A percentile compares a stretch with the other conserved stretches of the same genome.
These are phyloP conservation scores for Colletotrichum camelliae DNA, from an alignment of 2,329 filamentous ascomycete species.

Conservation along the genomic window DNA sequence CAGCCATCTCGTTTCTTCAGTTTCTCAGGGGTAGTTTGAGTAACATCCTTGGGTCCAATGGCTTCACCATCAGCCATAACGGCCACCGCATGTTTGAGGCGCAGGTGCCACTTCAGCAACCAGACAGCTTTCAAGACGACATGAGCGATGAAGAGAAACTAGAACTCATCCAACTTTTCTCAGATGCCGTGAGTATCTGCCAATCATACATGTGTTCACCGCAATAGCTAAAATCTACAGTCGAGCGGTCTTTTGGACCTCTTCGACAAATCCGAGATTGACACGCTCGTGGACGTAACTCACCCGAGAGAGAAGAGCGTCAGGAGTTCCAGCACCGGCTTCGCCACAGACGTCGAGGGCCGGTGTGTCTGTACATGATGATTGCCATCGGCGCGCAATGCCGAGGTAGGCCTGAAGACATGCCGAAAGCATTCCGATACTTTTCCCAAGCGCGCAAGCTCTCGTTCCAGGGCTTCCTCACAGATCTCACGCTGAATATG, in stretches of 20 bases:
- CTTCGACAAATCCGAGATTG: slow-evolving; percentile 24
- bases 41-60: slow-evolving; percentile 57
- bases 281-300: neutral
- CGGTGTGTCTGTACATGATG: slow-evolving; percentile 40
- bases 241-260: slow-evolving; percentile 39
- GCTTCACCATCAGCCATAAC: slow-evolving; percentile 56
- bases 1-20: slow-evolving; percentile 61
- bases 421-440: slow-evolving; percentile 33
- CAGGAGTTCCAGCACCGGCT: neutral
- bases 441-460: slow-evolving; percentile 53
- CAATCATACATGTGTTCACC: too few species aligned
- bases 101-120: slow-evolving; percentile 26
- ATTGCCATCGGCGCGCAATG: slow-evolving; percentile 60
- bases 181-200: neutral
- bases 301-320: neutral
- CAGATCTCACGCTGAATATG: slow-evolving; percentile 58
- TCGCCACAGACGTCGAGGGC: neutral
- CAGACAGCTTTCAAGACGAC: neutral
- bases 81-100: slow-evolving; percentile 60
- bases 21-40: slow-evolving; percentile 52
- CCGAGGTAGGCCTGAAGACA: neutral
- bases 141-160: neutral
- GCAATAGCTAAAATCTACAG: slow-evolving; percentile 18
- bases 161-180: neutral
- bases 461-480: slow-evolving; percentile 56